A percentile compares a stretch with the other conserved stretches of the same genome.
Evolutionary conservation across 768 basidiomycete species (phyloP).

Genomic region (Lentinus tigrinus): DNA sequence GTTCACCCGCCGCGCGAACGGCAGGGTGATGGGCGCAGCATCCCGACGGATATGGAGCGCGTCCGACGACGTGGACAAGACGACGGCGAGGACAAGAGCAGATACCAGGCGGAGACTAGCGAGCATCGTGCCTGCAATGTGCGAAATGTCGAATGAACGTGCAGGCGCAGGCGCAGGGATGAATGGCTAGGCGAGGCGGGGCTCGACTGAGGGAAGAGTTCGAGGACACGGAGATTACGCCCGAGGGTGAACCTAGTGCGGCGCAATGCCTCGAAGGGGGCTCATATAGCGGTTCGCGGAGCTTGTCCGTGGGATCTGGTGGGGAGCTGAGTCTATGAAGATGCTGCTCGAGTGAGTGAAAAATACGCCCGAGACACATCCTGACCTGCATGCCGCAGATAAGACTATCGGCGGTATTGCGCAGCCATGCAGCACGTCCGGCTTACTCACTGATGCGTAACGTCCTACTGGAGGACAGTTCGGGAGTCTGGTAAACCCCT

Average conservation of each 20-base stretch:
- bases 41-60: slow-evolving; percentile 3
- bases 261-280: not conserved
- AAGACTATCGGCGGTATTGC: not conserved
- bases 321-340: not conserved
- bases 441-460: not conserved
- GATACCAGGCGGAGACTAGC: not conserved
- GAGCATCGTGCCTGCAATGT: not conserved
- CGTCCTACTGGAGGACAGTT: not conserved
- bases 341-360: not conserved
- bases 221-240: slow-evolving; percentile 7
- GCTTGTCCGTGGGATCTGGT: not conserved
- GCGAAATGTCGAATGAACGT: not conserved
- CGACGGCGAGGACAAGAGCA: not conserved
- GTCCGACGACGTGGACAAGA: not conserved
- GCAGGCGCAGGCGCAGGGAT: not conserved
- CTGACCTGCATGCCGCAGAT: not conserved
- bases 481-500: not conserved
- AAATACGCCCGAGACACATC: not conserved
- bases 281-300: slow-evolving; percentile 9
- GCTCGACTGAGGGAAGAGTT: not conserved
- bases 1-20: slow-evolving; percentile 21
- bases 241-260: slow-evolving; percentile 7
- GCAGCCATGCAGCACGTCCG: not conserved
- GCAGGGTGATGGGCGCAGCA: slow-evolving; percentile 17
- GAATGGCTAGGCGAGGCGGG: not conserved